phyloP scores from a whole-genome alignment of 768 basidiomycete genomes.

The Boletus insuetus region DNA sequence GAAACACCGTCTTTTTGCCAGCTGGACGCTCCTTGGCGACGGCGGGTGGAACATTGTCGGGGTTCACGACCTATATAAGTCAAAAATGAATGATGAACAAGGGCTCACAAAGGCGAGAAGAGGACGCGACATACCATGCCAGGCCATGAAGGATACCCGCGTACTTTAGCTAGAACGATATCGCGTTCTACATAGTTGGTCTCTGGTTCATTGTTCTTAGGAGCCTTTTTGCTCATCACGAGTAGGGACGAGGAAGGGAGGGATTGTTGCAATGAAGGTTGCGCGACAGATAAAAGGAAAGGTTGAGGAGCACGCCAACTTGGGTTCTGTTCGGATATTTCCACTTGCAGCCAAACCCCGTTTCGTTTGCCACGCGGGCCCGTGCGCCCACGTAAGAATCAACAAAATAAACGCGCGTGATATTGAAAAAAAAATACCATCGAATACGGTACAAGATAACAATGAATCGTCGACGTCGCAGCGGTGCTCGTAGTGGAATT shows the following conservation, averaged over 20 bases:
- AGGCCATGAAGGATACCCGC: conserved; percentile 95
- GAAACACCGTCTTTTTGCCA: conserved; percentile 67
- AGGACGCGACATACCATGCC: conserved; percentile 69
- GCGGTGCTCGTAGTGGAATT: conserved; percentile 16
- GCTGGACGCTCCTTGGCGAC: conserved; percentile 73
- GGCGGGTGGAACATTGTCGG: conserved; percentile 53
- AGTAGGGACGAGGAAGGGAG: conserved; percentile 9
- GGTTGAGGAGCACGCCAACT: conserved; percentile 40
- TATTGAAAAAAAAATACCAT: conserved; percentile 32
- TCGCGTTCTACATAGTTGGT: conserved; percentile 70
- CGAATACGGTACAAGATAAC: conserved; percentile 29
- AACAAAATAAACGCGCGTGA: conserved; percentile 32
- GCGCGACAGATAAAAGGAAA: conserved; percentile 39
- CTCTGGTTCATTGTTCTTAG: conserved; percentile 38
- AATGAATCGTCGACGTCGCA: conserved; percentile 22
- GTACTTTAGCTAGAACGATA: conserved; percentile 88
- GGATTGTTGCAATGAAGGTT: conserved; percentile 20
- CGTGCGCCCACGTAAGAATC: conserved; percentile 39
- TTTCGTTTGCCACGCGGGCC: conserved; percentile 40
- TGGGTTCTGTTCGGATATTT: conserved; percentile 40
- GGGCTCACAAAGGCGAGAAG: conserved; percentile 11
- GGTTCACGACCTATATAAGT: conserved; percentile 70
- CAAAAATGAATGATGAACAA: conserved; percentile 7
- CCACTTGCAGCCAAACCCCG: conserved; percentile 37
- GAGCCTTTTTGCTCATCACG: conserved; percentile 52